Evolutionary conservation across 1,139 yeast genomes (phyloP).

Genomic region (Magnusiomyces clavatus): DNA sequence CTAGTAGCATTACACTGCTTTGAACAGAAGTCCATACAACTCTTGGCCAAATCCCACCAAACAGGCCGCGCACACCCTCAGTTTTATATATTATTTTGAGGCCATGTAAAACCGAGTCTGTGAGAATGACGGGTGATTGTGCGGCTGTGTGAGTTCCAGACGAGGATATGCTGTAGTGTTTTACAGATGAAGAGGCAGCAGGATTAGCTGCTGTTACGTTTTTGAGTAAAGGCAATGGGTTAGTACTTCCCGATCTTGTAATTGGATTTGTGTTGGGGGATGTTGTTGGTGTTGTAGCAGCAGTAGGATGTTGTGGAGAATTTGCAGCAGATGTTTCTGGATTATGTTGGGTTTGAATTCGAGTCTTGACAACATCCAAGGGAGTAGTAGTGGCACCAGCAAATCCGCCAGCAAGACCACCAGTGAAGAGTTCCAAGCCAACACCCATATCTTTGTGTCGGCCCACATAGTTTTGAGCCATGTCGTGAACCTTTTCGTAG

Average conservation of each 20-base stretch:
- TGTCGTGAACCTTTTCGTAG: conserved; percentile 61
- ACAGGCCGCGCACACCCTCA: conserved; percentile 75
- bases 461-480: conserved; percentile 31
- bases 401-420: conserved; percentile 94
- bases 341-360: conserved; percentile 67
- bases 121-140: conserved; percentile 29
- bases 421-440: conserved; percentile 67
- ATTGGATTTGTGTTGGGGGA: conserved; percentile 12
- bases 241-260: conserved; percentile 12
- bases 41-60: conserved; percentile 94
- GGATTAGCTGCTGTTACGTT: conserved; percentile 11
- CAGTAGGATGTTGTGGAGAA: background rate
- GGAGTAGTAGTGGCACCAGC: conserved; percentile 86
- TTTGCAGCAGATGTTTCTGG: conserved; percentile 8
- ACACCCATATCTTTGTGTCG: conserved; percentile 38
- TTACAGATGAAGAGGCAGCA: conserved; percentile 21
- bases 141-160: conserved; percentile 24
- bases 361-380: conserved; percentile 85
- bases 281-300: conserved; percentile 3
- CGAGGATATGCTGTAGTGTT: conserved; percentile 15
- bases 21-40: conserved; percentile 95
- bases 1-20: conserved; percentile 85
- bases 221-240: conserved; percentile 6
- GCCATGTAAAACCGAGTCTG: conserved; percentile 56
- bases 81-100: conserved; percentile 55